Evolutionary conservation across 2,329 filamentous ascomycete species (phyloP).

Genomic region (Tolypocladium amazonense): DNA sequence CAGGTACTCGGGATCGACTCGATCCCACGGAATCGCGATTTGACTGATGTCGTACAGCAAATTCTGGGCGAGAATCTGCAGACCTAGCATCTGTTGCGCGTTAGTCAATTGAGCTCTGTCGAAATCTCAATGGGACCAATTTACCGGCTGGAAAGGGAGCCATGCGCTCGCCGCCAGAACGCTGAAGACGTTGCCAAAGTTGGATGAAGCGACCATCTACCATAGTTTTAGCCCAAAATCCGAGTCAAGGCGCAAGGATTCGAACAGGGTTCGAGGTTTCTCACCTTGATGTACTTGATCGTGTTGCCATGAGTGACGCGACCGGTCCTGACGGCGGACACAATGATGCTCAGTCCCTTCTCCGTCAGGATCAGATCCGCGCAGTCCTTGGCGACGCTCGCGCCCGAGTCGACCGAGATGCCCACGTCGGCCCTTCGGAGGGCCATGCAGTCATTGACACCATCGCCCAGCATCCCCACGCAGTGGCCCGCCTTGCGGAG

Average conservation of each 20-base stretch:
- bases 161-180: constrained; percentile 16
- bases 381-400: constrained; percentile 16
- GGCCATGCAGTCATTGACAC: constrained; percentile 19
- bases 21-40: constrained; percentile 18
- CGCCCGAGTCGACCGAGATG: constrained; percentile 18
- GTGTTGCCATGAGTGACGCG: constrained; percentile 17
- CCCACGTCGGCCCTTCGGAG: constrained; percentile 15
- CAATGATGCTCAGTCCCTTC: constrained; percentile 17
- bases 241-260: not conserved
- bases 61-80: constrained; percentile 17
- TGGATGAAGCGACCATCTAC: constrained; percentile 18
- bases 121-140: not conserved
- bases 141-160: constrained; percentile 14
- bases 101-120: not conserved
- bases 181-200: constrained; percentile 19
- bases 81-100: constrained; percentile 10
- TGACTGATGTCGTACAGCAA: constrained; percentile 18
- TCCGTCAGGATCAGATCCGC: constrained; percentile 18
- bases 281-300: constrained; percentile 18
- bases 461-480: constrained; percentile 19
- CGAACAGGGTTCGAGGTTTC: not conserved
- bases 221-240: not conserved
- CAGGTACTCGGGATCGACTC: constrained; percentile 15
- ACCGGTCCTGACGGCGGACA: constrained; percentile 12
- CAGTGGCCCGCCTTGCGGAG: constrained; percentile 12